phyloP scores from a whole-genome alignment of 2,329 filamentous ascomycete species.

The Magnaporthiopsis incrustans region DNA sequence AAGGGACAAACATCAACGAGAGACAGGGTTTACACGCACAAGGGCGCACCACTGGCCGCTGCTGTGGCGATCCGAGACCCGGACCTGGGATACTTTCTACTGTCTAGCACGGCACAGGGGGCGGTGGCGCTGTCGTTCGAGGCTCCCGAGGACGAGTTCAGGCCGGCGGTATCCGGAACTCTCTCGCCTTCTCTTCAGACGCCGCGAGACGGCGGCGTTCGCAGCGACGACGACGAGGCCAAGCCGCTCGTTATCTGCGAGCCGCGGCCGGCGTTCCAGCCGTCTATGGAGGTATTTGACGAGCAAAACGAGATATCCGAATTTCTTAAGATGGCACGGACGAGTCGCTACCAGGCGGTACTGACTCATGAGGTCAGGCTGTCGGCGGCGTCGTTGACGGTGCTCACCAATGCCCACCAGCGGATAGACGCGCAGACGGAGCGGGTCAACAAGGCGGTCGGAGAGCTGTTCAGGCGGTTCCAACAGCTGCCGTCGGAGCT shows the following conservation, averaged over 20 bases:
- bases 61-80: constrained; percentile 48
- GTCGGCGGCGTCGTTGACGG: constrained; percentile 60
- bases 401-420: constrained; percentile 67
- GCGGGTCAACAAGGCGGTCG: constrained; percentile 58
- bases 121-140: constrained; percentile 54
- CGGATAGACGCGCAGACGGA: constrained; percentile 63
- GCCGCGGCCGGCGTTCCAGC: constrained; percentile 57
- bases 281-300: constrained; percentile 11
- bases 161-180: constrained; percentile 19
- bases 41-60: constrained; percentile 43
- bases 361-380: constrained; percentile 61
- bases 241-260: constrained; percentile 47
- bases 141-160: constrained; percentile 43
- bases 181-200: constrained; percentile 34
- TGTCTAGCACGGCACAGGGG: constrained; percentile 51
- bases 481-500: constrained; percentile 61
- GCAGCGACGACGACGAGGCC: constrained; percentile 21
- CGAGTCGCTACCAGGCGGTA: constrained; percentile 48
- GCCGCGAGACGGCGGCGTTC: constrained; percentile 21
- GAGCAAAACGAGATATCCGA: constrained; percentile 15
- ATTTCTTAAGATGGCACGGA: constrained; percentile 35
- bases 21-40: constrained; percentile 50
- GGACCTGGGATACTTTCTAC: constrained; percentile 55
- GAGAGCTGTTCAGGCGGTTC: constrained; percentile 66
- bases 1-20: constrained; percentile 48